Base-by-base conservation (phyloP, 371 early-diverging fungal species). In the Mortierella polycephala region DNA sequence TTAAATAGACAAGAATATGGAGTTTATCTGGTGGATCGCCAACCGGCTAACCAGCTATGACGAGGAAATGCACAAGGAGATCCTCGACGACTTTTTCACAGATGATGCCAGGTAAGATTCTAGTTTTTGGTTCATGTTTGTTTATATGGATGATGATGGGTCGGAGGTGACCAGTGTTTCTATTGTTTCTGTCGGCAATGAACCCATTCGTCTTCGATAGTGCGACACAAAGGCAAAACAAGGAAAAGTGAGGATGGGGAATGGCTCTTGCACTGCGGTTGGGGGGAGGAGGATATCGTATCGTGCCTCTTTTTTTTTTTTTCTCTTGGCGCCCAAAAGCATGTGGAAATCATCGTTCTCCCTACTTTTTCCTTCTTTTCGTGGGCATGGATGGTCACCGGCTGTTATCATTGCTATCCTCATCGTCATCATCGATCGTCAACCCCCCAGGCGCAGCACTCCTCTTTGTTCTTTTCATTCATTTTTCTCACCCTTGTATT, bases 11-110 rank as follows among this genome's bases (percentile, higher is more conserved):
- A 61, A 62, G 52, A 79, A 73, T 46, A 79, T 66, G 73, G 73
- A 72, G 54, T 79, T 79, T 51, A 79, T 79, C 57, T 73, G 70
- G 69, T 79, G 80, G 80, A 60, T 79, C 60, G 80, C 80, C 51
- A 79, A 68, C 37, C 60, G 71, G 16, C 54, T 79, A 53, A 79
- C 80, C 40, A 72, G 73, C 44, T 79, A 79, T 57, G 80, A 79
- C 41, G 73, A 79, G 39, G 73, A 64, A 14, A 72, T 79, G 73
- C 80, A 79, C 66, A 79, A 79, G 49, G 80, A 79, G 49, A 79
- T 79, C 70, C 80, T 79, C 21, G 80, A 79, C 23, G 80, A 79
- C 54, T 79, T 79, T 46, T 79, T 79, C 53, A 79, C 73, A 4
- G 70, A 69, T 41, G 80, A 79, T 69, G 80, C 80, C 55, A 79